phyloP scores from a whole-genome alignment of 2,329 filamentous ascomycete species.

The Ophiocordyceps camponoti-saundersi region DNA sequence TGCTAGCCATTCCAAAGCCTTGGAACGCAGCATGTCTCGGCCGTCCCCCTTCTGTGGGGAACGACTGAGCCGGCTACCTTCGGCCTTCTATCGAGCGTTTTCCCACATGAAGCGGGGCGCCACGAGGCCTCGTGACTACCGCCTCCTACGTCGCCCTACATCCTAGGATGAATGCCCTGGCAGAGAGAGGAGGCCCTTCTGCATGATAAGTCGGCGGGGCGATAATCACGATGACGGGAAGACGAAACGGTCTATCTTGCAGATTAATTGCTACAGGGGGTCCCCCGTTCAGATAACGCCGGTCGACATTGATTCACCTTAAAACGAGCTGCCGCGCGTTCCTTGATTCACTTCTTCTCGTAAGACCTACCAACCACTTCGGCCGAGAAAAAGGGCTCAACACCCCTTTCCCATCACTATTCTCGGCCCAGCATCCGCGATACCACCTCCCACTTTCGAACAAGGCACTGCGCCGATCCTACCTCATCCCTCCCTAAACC shows the following conservation, averaged over 20 bases:
- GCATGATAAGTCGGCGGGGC: background rate
- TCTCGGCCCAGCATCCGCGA: background rate
- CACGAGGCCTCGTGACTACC: conserved; percentile 7
- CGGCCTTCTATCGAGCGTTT: conserved; percentile 4
- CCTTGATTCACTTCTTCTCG: background rate
- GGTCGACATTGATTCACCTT: background rate
- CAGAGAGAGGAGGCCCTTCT: background rate
- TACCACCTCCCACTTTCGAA: background rate
- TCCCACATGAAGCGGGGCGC: conserved; percentile 2
- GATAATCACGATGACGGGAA: background rate
- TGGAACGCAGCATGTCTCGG: conserved; percentile 10
- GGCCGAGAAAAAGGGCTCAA: background rate
- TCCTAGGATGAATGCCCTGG: background rate
- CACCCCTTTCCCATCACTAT: background rate
- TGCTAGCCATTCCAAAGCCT: conserved; percentile 4
- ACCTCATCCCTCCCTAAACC: background rate
- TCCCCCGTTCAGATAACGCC: background rate
- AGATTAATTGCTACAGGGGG: background rate
- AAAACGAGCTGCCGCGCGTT: background rate
- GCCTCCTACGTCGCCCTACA: background rate
- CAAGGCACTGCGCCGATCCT: background rate
- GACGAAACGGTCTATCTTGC: background rate
- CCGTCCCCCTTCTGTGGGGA: conserved; percentile 1
- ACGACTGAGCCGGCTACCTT: conserved; percentile 10
- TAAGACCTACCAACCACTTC: background rate